Evolutionary conservation across 495 filamentous ascomycete species (phyloP).

Genomic region (Penicillium turbatum): DNA sequence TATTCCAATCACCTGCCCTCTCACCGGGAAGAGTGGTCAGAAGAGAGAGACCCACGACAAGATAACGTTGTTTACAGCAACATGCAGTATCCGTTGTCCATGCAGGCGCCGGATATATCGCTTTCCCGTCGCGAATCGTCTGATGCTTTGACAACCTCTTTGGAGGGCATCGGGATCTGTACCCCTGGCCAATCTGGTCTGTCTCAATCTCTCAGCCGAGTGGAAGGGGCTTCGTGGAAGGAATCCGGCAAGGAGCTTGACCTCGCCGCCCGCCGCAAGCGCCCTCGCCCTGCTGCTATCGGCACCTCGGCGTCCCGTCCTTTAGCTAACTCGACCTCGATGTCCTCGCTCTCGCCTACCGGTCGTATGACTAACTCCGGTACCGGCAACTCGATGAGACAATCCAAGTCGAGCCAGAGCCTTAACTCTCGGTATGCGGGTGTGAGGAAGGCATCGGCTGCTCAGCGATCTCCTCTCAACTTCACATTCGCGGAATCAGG

Average conservation of each 20-base stretch:
- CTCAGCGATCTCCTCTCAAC: constrained; percentile 52
- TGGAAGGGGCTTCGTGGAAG: constrained; percentile 33
- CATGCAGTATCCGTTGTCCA: constrained; percentile 31
- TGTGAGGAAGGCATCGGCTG: constrained; percentile 46
- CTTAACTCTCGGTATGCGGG: constrained; percentile 49
- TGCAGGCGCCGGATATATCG: constrained; percentile 34
- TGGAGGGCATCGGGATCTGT: constrained; percentile 42
- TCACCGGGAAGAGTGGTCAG: constrained; percentile 30
- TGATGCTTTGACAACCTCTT: constrained; percentile 35
- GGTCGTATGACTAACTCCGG: constrained; percentile 36
- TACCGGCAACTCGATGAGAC: constrained; percentile 39
- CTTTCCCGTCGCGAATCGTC: constrained; percentile 39
- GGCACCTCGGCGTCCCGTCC: constrained; percentile 40
- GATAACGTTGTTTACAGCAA: constrained; percentile 30
- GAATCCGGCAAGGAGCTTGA: constrained; percentile 46
- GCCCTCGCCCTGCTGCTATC: constrained; percentile 51
- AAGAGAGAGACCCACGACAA: constrained; percentile 23
- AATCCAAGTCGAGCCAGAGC: constrained; percentile 51
- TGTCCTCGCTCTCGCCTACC: constrained; percentile 40
- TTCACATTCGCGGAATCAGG: constrained; percentile 47
- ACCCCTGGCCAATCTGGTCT: constrained; percentile 19
- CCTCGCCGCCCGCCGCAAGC: constrained; percentile 51
- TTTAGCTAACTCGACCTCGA: constrained; percentile 38
- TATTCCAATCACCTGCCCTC: constrained; percentile 19
- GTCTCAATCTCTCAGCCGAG: constrained; percentile 25